These are phyloP conservation scores for Epichloe sylvatica DNA, from an alignment of 2,329 filamentous ascomycete species.

Conservation along the genomic window DNA sequence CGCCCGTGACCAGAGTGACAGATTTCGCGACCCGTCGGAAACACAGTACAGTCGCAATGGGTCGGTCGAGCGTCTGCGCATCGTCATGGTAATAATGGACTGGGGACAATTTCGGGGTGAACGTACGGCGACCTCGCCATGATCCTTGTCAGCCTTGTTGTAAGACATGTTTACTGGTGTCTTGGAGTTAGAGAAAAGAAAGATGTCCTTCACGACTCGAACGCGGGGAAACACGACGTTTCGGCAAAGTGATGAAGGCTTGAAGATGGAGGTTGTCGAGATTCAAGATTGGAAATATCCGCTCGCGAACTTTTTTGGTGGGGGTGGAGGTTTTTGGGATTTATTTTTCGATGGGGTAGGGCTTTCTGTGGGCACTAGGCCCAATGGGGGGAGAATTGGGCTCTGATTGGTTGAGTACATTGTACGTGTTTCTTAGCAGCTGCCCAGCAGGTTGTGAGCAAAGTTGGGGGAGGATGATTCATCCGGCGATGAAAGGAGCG, in stretches of 20 bases:
- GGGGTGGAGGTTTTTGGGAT: slow-evolving; percentile 2
- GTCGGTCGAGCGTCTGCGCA: not conserved
- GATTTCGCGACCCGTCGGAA: not conserved
- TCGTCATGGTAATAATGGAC: not conserved
- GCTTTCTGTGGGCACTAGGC: slow-evolving; percentile 12
- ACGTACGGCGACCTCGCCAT: slow-evolving; percentile 73
- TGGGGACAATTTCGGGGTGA: not conserved
- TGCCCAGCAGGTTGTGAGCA: too few species aligned
- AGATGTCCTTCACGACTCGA: slow-evolving; percentile 68
- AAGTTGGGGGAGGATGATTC: slow-evolving; percentile 7
- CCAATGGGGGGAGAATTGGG: not conserved
- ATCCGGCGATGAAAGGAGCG: slow-evolving; percentile 6
- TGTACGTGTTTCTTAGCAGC: slow-evolving; percentile 5
- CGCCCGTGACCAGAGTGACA: too few species aligned
- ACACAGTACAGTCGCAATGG: not conserved
- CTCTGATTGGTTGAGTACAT: slow-evolving; percentile 7
- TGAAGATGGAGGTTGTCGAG: not conserved
- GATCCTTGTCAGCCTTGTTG: slow-evolving; percentile 90
- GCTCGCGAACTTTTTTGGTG: slow-evolving; percentile 8
- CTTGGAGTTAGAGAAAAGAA: slow-evolving; percentile 4
- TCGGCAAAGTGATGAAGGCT: slow-evolving; percentile 70
- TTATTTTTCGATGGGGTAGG: slow-evolving; percentile 5
- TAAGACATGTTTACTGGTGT: slow-evolving; percentile 60
- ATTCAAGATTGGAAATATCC: not conserved
- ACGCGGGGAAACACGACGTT: slow-evolving; percentile 40